A percentile compares a stretch with the other conserved stretches of the same genome.
phyloP scores from a whole-genome alignment of 345 rosid species.

The Bruguiera parviflora region DNA sequence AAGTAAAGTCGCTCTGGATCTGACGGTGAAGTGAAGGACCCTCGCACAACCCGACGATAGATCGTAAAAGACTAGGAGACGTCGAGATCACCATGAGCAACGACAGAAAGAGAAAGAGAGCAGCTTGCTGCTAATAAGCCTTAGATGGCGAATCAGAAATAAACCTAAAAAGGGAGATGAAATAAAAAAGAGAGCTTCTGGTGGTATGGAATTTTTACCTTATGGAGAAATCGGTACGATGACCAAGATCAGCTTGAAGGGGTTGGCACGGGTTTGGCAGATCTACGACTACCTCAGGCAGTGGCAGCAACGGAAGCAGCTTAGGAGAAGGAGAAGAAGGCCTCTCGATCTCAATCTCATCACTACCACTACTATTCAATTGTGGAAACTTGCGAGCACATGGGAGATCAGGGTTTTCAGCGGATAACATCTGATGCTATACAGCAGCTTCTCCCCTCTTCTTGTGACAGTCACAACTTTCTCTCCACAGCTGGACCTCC shows the following conservation, averaged over 20 bases:
- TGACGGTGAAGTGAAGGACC: conserved; percentile 5
- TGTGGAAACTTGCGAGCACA: conserved; percentile 42
- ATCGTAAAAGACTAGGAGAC: conserved; percentile 8
- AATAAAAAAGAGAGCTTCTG: no score
- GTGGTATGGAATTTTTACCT: conserved; percentile 41
- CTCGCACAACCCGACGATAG: conserved; percentile 27
- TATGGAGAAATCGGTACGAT: conserved; percentile 68
- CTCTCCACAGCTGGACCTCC: conserved; percentile 34
- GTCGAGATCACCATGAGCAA: conserved; percentile 19
- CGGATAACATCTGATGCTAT: conserved; percentile 83
- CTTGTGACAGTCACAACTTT: conserved; percentile 61
- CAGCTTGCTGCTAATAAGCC: neutral
- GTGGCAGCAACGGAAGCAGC: conserved; percentile 32
- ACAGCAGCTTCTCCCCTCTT: conserved; percentile 46
- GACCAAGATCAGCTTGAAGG: conserved; percentile 5
- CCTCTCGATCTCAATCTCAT: conserved; percentile 32
- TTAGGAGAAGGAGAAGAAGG: conserved; percentile 45
- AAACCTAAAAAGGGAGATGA: neutral
- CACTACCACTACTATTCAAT: conserved; percentile 27
- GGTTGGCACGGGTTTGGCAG: conserved; percentile 30
- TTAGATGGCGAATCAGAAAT: neutral
- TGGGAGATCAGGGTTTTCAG: conserved; percentile 68
- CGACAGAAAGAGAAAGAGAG: conserved; percentile 9
- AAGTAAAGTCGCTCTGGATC: conserved; percentile 38
- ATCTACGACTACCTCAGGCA: conserved; percentile 24